A percentile compares a stretch with the other conserved stretches of the same genome.
phyloP scores from a whole-genome alignment of 306 rosid genomes.

The Vigna mungo region DNA sequence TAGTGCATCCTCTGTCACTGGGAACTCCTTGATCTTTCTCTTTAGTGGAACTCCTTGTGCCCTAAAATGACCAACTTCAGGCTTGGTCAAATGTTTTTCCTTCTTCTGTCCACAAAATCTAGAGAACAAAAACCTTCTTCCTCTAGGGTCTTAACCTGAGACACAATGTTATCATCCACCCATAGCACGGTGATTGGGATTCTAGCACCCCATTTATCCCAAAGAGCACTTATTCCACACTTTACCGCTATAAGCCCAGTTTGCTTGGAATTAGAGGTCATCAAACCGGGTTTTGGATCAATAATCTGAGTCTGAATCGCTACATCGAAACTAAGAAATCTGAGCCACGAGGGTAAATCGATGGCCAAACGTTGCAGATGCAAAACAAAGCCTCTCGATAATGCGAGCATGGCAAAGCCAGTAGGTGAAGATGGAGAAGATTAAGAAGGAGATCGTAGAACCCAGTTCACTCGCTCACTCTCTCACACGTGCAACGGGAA shows the following conservation, averaged over 20 bases:
- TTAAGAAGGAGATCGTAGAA: background rate
- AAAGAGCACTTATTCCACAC: conserved; percentile 93
- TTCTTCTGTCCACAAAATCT: conserved; percentile 99
- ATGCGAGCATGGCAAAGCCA: conserved; percentile 67
- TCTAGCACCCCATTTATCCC: conserved; percentile 99
- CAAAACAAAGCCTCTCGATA: conserved; percentile 71
- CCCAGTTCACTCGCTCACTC: background rate
- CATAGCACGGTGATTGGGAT: conserved; percentile 82
- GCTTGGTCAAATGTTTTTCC: conserved; percentile 85
- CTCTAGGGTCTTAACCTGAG: conserved; percentile 86
- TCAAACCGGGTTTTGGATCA: conserved; percentile 60
- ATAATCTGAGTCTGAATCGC: conserved; percentile 52
- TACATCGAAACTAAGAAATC: conserved; percentile 53
- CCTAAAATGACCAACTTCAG: conserved; percentile 98
- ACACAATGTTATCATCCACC: conserved; percentile 95
- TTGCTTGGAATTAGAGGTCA: conserved; percentile 71
- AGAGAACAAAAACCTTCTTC: conserved; percentile 78
- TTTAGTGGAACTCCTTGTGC: conserved; percentile 95
- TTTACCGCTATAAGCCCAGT: conserved; percentile 86
- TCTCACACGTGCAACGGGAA: conserved; percentile 1
- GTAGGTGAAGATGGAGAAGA: background rate
- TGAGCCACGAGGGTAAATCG: conserved; percentile 24
- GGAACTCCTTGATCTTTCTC: conserved; percentile 90
- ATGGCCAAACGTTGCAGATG: conserved; percentile 56
- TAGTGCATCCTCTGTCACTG: conserved; percentile 92